Percentiles rank a stretch among this genome's conserved stretches.
phyloP scores from a whole-genome alignment of 2,329 filamentous ascomycete species.

The Scortechinia acanthostroma region DNA sequence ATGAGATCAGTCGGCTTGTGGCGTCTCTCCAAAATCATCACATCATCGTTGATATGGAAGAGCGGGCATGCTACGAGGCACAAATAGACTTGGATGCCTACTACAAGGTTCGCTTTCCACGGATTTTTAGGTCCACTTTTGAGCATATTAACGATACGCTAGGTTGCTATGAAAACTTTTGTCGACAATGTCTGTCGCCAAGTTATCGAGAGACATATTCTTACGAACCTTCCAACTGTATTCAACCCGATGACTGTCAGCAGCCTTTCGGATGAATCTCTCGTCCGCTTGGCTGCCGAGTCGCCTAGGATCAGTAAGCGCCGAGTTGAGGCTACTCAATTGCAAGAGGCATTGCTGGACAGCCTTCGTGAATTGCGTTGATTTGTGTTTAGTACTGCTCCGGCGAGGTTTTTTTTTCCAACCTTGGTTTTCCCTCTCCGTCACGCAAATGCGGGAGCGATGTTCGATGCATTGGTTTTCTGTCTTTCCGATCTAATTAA shows the following conservation, averaged over 20 bases:
- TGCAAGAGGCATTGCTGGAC: neutral
- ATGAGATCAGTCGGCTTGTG: conserved; percentile 5
- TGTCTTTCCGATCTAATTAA: neutral
- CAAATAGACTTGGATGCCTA: conserved; percentile 10
- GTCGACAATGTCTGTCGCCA: conserved; percentile 16
- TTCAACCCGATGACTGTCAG: conserved; percentile 10
- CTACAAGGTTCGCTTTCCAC: conserved; percentile 11
- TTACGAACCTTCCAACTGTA: conserved; percentile 8
- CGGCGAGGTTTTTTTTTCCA: conserved; percentile 1
- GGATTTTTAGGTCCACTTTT: neutral
- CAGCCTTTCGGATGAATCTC: conserved; percentile 7
- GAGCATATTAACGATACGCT: neutral
- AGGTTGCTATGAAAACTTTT: conserved; percentile 15
- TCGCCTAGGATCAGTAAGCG: conserved; percentile 1
- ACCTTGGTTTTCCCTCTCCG: neutral
- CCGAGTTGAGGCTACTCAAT: neutral
- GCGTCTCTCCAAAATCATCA: conserved; percentile 5
- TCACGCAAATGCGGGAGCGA: neutral
- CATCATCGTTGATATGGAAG: conserved; percentile 12
- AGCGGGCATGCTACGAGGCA: conserved; percentile 12
- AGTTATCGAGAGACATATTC: conserved; percentile 14
- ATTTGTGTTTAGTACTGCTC: neutral
- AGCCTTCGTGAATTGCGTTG: neutral
- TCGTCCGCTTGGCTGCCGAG: conserved; percentile 8
- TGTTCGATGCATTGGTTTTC: neutral